Base-by-base conservation (phyloP, 495 filamentous ascomycete genomes). In the Extremus antarcticus region DNA sequence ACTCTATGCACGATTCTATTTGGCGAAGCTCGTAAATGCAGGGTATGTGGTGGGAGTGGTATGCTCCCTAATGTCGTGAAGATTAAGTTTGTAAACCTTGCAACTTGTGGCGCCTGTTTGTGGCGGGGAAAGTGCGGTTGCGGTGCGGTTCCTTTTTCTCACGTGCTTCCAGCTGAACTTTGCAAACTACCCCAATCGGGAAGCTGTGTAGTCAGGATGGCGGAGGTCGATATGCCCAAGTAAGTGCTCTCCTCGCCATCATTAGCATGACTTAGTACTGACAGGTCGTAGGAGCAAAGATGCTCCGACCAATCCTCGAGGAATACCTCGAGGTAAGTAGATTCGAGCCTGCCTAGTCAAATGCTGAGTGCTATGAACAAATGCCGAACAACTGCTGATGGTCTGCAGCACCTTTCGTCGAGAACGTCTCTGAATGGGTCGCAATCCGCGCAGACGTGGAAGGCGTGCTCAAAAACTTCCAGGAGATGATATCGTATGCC, bases 371-470 rank as follows among this genome's bases (percentile, higher is more conserved):
- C n/a, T n/a, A n/a, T n/a, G n/a, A n/a, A n/a, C n/a, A n/a, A n/a
- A n/a, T n/a, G n/a, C n/a, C n/a, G n/a, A n/a, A n/a, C n/a, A n/a
- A n/a, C n/a, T n/a, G n/a, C n/a, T n/a, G n/a, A n/a, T n/a, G n/a
- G n/a, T n/a, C n/a, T n/a, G n/a, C n/a, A n/a, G 94, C 94, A 56
- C 92, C 94, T 25, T 98, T 98, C 64, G 86, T 97, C 66, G 91
- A 95, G 72, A 87, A 90, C 68, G 91, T 98, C 52, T 82, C 88
- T 75, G 89, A 96, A 74, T 97, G 95, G 73, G 86, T 97, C 61
- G 76, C 88, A 56, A 81, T 84, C 9, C 82, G 91, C 20, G 81
- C 78, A 3, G 88, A 97, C 55, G 92, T 97, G 59, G 92, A 97
- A 68, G 73, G 79, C 21, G 95, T 90, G 23, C 76, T 98, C 63